Evolutionary conservation across 257 asterid species (phyloP), one percentile per base, ranked within the genome.

Genomic region (Plectranthus barbatus): DNA sequence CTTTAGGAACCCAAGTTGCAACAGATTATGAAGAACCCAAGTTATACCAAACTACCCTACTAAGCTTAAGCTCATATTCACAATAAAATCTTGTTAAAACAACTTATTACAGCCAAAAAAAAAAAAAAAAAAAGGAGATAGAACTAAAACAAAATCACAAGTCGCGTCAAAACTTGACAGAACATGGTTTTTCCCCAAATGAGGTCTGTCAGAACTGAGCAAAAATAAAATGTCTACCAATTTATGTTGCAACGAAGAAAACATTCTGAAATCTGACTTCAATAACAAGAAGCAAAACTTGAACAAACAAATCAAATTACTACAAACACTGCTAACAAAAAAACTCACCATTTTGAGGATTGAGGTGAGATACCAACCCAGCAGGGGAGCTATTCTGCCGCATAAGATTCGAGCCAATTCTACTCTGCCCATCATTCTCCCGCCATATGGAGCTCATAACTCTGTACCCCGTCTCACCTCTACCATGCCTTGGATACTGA

Each of bases 361-460:
- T 60, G 73, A 71, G 65, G 20, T 78, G 86, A 57, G 90, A 78
- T 78, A 83, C 75, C 52, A 85, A 71, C 29, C 87, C 95, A 74
- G 91, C 75, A 59, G 96, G 95, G 9, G 90, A 83, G 66, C 86
- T 90, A 50, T 78, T 84, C 46, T 90, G 95, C 71, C 94, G 80
- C 82, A 67, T 23, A 48, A 86, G 80, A 56, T 62, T 68, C 5
- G 80, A 68, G 58, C 80, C 70, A 57, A 76, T 64, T 64, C 68
- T 76, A 1, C 44, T 49, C 69, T 58, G 74, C 42, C 67, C 81
- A 51, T 72, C 80, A 26, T 57, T 68, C 31, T 77, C 78, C 77
- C 70, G 42, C 67, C 74, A 76, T 48, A 42, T 14, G n/a, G 84
- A 77, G 42, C 67, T 64, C 68, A 64, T 66, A 37, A 47, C 74